Evolutionary conservation across 2,329 filamentous ascomycete genomes (phyloP), one percentile per base, ranked within the genome.

Genomic region (Cladosporium sp.): DNA sequence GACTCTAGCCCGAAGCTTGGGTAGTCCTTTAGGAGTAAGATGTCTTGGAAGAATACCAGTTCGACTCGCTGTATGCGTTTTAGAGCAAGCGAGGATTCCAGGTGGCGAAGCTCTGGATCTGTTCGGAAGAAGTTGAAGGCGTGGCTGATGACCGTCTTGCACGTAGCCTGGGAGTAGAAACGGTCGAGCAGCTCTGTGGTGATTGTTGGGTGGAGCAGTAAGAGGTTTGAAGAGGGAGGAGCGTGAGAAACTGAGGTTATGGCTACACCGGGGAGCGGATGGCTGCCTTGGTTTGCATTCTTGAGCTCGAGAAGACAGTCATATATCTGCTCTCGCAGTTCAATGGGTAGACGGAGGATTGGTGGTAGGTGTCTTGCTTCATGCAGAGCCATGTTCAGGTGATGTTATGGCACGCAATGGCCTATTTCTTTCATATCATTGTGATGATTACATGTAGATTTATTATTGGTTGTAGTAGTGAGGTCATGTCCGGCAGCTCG

Each of bases 261-360:
- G 64, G 73, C 75, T 14, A 74, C 62, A 5, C 64, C 55, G 16
- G 65, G 58, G 11, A 59, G 56, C 2, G 57, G 55, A 46, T 65
- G 57, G 18, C 55, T 59, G 40, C 46, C 57, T 33, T 65, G 55
- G 12, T 50, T 57, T 12, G 56, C 44, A 18, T 29, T 37, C 12
- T 65, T 46, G 31, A 59, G 63, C 3, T 61, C 12, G n/a, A 80
- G 75, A 46, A 80, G 44, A 61, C 74, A 70, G 28, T 63, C 55
- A 69, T 78, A 81, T 40, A 81, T 78, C 8, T 76, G 68, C n/a
- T 74, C 70, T 16, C 79, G 77, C 29, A 81, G 71, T 63, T 81
- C 79, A 63, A 77, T 58, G 3, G 79, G 79, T 10, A 80, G 73
- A 52, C 53, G 75, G 68, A 70, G 76, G 66, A 65, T 70, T 26